Conservation (phyloP, 768 basidiomycete genomes). For the Gymnopilus junonius region DNA sequence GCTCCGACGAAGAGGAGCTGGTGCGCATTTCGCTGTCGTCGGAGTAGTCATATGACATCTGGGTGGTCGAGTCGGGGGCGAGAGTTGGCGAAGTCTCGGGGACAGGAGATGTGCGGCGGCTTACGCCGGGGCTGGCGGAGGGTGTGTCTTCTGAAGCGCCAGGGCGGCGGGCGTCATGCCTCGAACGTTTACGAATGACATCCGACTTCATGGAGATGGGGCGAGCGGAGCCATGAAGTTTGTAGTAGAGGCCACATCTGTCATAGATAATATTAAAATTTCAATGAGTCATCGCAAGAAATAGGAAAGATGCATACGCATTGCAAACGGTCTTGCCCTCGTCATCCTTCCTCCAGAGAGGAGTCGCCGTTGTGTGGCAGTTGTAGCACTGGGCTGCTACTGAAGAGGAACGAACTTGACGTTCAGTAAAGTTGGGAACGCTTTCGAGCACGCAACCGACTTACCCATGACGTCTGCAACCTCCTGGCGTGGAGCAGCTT, state of each 20-base stretch:
- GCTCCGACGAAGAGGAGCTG: constrained; percentile 57
- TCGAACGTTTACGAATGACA: constrained; percentile 84
- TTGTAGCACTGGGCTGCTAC: constrained; percentile 83
- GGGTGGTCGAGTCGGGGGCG: constrained; percentile 72
- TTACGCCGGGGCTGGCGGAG: constrained; percentile 75
- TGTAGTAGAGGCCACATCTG: constrained; percentile 86
- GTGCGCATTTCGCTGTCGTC: constrained; percentile 47
- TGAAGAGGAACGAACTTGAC: constrained; percentile 34
- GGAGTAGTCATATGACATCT: constrained; percentile 52
- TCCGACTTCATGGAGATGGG: constrained; percentile 94
- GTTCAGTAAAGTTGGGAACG: constrained; percentile 31
- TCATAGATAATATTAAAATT: constrained; percentile 4
- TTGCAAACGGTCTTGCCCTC: constrained; percentile 93
- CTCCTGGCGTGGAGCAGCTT: constrained; percentile 67
- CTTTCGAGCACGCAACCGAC: constrained; percentile 31
- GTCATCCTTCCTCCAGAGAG: constrained; percentile 90
- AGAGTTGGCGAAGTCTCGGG: constrained; percentile 67
- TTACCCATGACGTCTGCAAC: constrained; percentile 74
- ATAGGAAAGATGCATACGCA: constrained; percentile 58
- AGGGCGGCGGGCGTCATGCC: constrained; percentile 74
- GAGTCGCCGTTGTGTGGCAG: constrained; percentile 88
- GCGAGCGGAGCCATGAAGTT: constrained; percentile 82
- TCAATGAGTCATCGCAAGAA: neutral
- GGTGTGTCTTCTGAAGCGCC: constrained; percentile 66
- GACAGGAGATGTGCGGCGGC: constrained; percentile 72